Base-by-base conservation (phyloP, 2,329 filamentous ascomycete species). In the Alternaria postmessia region DNA sequence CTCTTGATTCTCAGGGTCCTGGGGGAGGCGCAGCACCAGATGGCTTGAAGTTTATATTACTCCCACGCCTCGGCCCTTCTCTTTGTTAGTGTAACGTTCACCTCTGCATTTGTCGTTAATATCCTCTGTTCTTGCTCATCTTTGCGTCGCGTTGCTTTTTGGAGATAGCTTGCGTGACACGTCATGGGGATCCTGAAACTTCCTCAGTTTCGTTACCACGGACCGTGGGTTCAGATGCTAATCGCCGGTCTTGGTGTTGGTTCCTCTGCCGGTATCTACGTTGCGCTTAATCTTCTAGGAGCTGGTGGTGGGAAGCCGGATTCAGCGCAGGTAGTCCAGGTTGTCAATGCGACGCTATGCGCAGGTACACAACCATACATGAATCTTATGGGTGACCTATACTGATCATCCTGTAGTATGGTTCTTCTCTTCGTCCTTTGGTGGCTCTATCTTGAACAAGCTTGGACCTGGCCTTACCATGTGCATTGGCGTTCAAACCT, bases 361-460 rank as follows among this genome's bases (percentile, higher is more conserved):
- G 69, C 73, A 22, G 57, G 57, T 57, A 57, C 14, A 42, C 3
- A n/a, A 51, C 22, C 16, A 20, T 34, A n/a, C 5, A 18, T 12
- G n/a, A 12, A 9, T n/a, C 22, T 8, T 9, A 5, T n/a, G 4
- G 3, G 8, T 12, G 22, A 32, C 22, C n/a, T 16, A 4, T 41
- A 51, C 48, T 60, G 28, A 57, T 38, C n/a, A 30, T 43, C 16
- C 11, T n/a, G 26, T 32, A 60, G 73, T 75, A 30, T 75, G 71
- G 71, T 75, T 76, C 64, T 73, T 76, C 58, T 73, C 68, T 14
- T 71, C 72, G 3, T 74, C 70, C 3, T 75, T 76, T 41, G 71
- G 72, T 30, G 72, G 71, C 16, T 73, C 71, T 5, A 73, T 76
- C 42, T 57, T 74, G 22, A 74, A 75, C 58, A 73, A 73, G 36